Evolutionary conservation across 257 asterid species (phyloP).

Genomic region (Nicotiana obtusifolia): DNA sequence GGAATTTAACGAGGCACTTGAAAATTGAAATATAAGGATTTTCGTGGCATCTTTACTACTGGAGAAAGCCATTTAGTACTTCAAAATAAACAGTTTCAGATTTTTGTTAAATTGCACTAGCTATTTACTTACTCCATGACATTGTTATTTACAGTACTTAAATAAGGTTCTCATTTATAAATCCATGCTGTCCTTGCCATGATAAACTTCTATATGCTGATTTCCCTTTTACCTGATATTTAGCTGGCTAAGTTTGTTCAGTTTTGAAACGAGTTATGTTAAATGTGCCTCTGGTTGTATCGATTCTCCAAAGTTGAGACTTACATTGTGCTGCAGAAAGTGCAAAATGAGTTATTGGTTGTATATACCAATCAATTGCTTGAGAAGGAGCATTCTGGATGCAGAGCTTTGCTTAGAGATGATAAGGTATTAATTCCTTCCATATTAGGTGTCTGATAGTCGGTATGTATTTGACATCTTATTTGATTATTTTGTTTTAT

Average conservation of each 20-base stretch:
- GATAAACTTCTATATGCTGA: background rate
- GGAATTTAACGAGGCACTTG: background rate
- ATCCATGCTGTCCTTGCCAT: background rate
- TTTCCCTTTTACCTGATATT: background rate
- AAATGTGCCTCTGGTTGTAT: background rate
- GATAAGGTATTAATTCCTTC: constrained; percentile 37
- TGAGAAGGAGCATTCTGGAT: constrained; percentile 61
- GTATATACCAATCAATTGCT: constrained; percentile 34
- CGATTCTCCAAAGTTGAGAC: background rate
- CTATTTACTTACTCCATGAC: background rate
- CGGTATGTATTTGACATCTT: background rate
- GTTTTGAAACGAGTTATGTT: constrained; percentile 3
- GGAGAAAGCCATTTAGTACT: background rate
- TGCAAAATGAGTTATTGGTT: constrained; percentile 37
- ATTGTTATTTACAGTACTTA: background rate
- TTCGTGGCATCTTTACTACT: background rate
- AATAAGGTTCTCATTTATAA: background rate
- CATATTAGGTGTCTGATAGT: background rate
- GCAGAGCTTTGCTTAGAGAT: constrained; percentile 45
- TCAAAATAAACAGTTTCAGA: background rate
- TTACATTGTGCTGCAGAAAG: constrained; percentile 24
- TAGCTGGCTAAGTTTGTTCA: background rate
- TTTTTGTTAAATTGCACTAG: background rate
- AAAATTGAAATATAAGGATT: background rate
- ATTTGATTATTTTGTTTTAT: background rate